Conservation (phyloP, 352 stramenopile species). For the Globisporangium paroecandrum region DNA sequence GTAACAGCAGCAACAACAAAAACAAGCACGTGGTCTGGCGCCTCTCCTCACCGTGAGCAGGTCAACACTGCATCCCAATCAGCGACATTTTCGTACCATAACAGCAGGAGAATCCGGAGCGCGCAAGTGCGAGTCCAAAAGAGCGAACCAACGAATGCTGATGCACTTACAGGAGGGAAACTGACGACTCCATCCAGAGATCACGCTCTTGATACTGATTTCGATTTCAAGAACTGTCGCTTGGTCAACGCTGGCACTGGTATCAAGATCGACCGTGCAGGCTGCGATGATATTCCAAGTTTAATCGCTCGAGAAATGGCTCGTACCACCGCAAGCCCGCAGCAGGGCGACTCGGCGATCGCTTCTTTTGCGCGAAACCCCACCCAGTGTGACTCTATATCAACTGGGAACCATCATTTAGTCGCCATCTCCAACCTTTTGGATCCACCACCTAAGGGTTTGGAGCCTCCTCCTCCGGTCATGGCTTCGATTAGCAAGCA, state of each 20-base stretch:
- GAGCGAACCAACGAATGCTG: not conserved
- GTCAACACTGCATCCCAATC: conserved; percentile 9
- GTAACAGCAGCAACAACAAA: conserved; percentile 6
- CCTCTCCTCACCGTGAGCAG: not conserved
- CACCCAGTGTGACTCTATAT: not conserved
- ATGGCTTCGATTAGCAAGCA: not conserved
- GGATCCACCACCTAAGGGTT: not conserved
- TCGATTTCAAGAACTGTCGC: not conserved
- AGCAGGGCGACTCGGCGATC: not conserved
- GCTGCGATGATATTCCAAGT: not conserved
- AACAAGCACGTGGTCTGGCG: not conserved
- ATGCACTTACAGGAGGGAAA: not conserved
- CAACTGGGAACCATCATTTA: not conserved
- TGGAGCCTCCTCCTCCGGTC: not conserved
- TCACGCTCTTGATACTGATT: not conserved
- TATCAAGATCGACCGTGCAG: not conserved
- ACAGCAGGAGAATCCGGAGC: conserved; percentile 7
- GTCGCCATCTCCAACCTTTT: not conserved
- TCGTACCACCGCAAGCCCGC: not conserved
- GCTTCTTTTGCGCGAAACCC: not conserved
- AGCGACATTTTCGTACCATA: conserved; percentile 12
- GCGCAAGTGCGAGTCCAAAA: not conserved
- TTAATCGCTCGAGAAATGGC: not conserved
- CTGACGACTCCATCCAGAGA: not conserved
- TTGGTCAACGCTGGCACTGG: not conserved